Evolutionary conservation across 257 asterid genomes (phyloP).

Genomic region (Salvia miltiorrhiza): DNA sequence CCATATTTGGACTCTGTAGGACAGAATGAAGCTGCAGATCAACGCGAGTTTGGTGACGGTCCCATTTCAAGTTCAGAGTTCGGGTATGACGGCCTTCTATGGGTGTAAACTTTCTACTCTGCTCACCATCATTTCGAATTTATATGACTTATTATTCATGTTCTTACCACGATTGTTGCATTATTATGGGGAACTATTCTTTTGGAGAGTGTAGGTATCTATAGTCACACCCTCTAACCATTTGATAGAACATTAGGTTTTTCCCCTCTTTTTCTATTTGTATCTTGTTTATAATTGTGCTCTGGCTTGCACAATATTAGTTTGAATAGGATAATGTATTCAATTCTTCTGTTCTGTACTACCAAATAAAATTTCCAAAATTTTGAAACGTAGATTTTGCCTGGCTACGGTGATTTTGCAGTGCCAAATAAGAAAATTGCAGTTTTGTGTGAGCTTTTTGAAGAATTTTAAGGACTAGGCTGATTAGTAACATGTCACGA

Average conservation of each 20-base stretch:
- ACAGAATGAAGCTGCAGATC: slow-evolving; percentile 31
- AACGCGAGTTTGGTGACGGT: slow-evolving; percentile 50
- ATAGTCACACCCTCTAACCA: neutral
- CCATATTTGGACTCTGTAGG: slow-evolving; percentile 54
- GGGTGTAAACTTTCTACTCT: slow-evolving; percentile 40
- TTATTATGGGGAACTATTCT: slow-evolving; percentile 6
- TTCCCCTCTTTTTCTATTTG: neutral
- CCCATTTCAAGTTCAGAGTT: slow-evolving; percentile 63
- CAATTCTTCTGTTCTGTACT: slow-evolving; percentile 9
- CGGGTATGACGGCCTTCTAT: slow-evolving; percentile 70
- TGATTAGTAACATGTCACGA: too few relatives aligned
- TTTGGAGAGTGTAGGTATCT: slow-evolving; percentile 1
- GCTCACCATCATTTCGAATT: neutral
- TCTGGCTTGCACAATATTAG: neutral
- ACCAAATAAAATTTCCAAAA: neutral
- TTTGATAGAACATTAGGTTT: slow-evolving; percentile 13
- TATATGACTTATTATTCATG: neutral
- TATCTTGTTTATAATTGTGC: neutral
- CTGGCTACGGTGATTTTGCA: neutral
- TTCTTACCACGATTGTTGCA: neutral
- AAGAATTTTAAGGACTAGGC: too few relatives aligned
- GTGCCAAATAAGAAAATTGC: neutral
- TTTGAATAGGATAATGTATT: neutral
- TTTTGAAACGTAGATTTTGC: neutral
- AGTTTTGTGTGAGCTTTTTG: neutral